Conservation (phyloP, 176 grass and related monocot species). For the Rhynchospora pubera region DNA sequence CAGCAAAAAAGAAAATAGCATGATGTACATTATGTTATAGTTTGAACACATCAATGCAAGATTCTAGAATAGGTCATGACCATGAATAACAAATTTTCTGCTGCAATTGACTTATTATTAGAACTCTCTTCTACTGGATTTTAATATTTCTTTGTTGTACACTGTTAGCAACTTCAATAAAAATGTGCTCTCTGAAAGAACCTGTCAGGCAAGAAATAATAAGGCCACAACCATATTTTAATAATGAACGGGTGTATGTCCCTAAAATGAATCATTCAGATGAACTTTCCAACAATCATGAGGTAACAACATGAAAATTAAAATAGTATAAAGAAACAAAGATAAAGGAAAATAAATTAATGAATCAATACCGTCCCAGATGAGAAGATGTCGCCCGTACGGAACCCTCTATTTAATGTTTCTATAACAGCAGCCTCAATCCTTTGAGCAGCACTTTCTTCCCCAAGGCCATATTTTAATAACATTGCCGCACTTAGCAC, state of each 20-base stretch:
- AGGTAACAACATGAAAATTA: neutral
- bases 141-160: neutral
- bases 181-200: neutral
- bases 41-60: neutral
- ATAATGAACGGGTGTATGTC: neutral
- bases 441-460: constrained; percentile 79
- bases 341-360: no score
- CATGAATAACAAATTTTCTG: neutral
- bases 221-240: neutral
- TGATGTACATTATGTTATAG: no score
- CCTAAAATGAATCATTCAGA: neutral
- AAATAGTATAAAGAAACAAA: neutral
- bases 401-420: constrained; percentile 63
- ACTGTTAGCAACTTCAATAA: neutral
- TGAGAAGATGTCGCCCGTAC: constrained; percentile 86
- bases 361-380: constrained; percentile 39
- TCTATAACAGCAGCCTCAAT: constrained; percentile 74
- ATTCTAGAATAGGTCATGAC: neutral
- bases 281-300: neutral
- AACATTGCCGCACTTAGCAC: constrained; percentile 83
- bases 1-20: neutral
- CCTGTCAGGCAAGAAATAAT: neutral
- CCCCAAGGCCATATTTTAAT: constrained; percentile 75
- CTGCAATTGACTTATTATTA: neutral
- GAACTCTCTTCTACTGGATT: neutral